Base-by-base conservation (phyloP, 2,329 filamentous ascomycete genomes). In the Claviceps sp. region DNA sequence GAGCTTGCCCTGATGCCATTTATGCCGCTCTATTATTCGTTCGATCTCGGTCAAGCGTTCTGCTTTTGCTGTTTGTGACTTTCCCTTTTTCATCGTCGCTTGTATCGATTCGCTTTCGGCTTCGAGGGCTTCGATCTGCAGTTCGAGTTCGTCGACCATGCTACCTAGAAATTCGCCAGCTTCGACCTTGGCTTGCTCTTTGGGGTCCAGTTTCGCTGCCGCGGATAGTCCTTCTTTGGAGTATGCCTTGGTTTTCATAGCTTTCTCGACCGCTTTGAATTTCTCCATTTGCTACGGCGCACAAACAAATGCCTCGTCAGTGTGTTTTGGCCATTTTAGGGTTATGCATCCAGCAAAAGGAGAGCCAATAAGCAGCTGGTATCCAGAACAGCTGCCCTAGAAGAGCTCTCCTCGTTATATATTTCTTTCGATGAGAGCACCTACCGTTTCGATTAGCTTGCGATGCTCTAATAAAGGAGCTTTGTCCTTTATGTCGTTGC, bases 191-290 rank as follows among this genome's bases (percentile, higher is more conserved):
- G 95, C 91, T 68, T 94, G 89, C 68, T 97, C 93, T 67, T 90
- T 95, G n/a, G 93, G 93, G 71, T 98, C 93, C 57, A 97, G 78
- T 70, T 95, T 94, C 49, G 89, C 84, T 26, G 89, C 89, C 50
- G 91, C 87, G 57, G 88, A 93, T 58, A 98, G 73, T 45, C 93
- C 93, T 71, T 97, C 93, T 75, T 98, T 97, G 56, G 93, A 97
- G 72, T 95, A 98, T 56, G 93, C 93, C 70, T 98, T 98, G 53
- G 93, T 98, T 77, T 98, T 98, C 93, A 98, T 97, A 64, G 95
- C 93, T 76, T 98, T 98, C 71, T 98, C 93, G 50, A 98, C 93
- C n/a, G 90, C 91, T 74, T 98, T 98, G 80, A 98, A 98, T 64
- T 89, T 89, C 73, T 98, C 93, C 93, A 98, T 98, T 87, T 91